Base-by-base conservation (phyloP, 768 basidiomycete genomes). In the Mycena haematopus region DNA sequence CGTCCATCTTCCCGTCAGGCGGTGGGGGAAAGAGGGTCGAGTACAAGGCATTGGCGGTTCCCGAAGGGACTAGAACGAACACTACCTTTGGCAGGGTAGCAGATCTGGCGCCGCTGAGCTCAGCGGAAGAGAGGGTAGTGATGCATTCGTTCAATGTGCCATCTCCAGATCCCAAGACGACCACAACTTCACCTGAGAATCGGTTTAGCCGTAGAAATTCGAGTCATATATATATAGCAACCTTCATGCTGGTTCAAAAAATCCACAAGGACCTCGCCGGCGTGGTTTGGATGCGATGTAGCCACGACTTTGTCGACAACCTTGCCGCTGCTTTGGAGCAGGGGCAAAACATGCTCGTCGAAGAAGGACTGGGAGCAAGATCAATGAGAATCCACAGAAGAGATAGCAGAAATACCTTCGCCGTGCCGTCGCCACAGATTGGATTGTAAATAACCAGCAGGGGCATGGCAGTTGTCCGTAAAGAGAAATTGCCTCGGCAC, bases 21-120 rank as follows among this genome's bases (percentile, higher is more conserved):
- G 62, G 49, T 0, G 86, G 83, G 0, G 87, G 87, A 74, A 91
- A 96, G 29, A 95, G 75, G 8, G 92, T 88, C 7, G 85, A 81
- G 74, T 90, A 95, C 35, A 97, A 80, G 0, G 96, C 96, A 73
- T 99, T 98, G 45, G 95, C 95, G n/a, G 95, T 96, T 25, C 95
- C 95, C 52, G 84, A 84, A 5, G 95, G 93, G 46, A 92, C 74
- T 50, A 84, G 82, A 19, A 78, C 86, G 63, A 89, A 77, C 35
- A 59, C 33, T n/a, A 64, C 42, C 19, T 49, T 70, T 36, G 67
- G 61, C 4, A 59, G 52, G 17, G 50, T 25, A 25, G 58, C 65
- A 6, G 66, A 52, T 51, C 66, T 67, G 19, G 62, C 65, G 21
- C 68, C 72, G 22, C 67, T 71, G 42, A 70, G 53, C 19, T 65